Base-by-base conservation (phyloP, 495 filamentous ascomycete species). In the Neurospora sp. region DNA sequence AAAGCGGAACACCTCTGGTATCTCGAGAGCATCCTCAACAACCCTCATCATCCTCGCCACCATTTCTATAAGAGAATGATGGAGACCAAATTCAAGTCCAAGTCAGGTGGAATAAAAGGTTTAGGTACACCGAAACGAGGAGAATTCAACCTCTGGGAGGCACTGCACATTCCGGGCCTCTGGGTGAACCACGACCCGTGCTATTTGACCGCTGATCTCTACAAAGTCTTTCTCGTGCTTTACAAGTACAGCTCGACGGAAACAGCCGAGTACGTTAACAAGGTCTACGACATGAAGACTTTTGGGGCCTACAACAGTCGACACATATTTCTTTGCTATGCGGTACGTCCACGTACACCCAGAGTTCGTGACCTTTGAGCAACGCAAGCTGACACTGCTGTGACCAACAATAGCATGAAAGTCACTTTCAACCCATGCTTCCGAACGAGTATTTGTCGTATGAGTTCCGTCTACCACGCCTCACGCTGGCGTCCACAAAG, bases 1-100 rank as follows among this genome's bases (percentile, higher is more conserved):
- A 80, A 80, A 41, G 78, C 79, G 5, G 77, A 80, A 59, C 79
- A 80, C 68, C 72, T 77, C 16, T 48, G 22, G 6, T 75, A 68
- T 44, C 37, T 77, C 4, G 72, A 75, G 22, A 69, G 59, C 40
- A 74, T 76, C 12, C 70, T 80, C 4, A 11, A 3, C 12, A 73
- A 75, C 71, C 48, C 38, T 14, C 31, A 69, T 3, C 79, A 80
- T 42, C 77, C 75, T 31, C 74, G 76, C 14, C 70, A 80, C 68
- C 27, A 68, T 5, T 74, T 74, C 37, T 77, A 79, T 65, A 31
- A 31, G 16, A 73, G 61, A 12, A 8, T 22, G 5, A 65, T 65
- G 53, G 14, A 65, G 4, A 65, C 53, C 5, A 65, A 37, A 9
- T 65, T 35, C 14, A 27, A n/a, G 1, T 68, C 71, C 8, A 41